Evolutionary conservation across 306 rosid species (phyloP).

Genomic region (Lathyrus tuberosus): DNA sequence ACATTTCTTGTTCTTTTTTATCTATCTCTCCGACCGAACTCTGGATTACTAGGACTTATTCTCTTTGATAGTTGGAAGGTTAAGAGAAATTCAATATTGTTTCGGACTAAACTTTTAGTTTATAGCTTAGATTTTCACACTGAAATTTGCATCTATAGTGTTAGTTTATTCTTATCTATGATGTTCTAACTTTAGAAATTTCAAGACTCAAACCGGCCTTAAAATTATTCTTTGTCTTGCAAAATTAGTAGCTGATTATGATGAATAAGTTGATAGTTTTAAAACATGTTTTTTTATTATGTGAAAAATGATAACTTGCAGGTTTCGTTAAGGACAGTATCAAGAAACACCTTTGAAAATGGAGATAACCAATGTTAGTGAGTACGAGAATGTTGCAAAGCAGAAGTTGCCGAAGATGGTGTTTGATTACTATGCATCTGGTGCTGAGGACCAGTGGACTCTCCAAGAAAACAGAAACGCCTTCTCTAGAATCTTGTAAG

Average conservation of each 20-base stretch:
- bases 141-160: no score
- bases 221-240: no score
- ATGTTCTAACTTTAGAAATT: no score
- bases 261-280: no score
- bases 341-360: constrained; percentile 40
- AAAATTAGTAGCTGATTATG: no score
- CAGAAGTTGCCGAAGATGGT: constrained; percentile 72
- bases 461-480: constrained; percentile 74
- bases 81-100: no score
- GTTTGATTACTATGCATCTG: constrained; percentile 77
- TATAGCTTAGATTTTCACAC: no score
- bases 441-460: constrained; percentile 83
- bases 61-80: background rate
- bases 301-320: background rate
- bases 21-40: background rate
- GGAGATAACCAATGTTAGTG: constrained; percentile 71
- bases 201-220: no score
- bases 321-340: constrained; percentile 42
- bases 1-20: constrained; percentile 18
- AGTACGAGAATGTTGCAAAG: constrained; percentile 73
- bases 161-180: no score
- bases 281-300: no score
- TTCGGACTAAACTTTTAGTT: no score
- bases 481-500: constrained; percentile 68
- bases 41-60: background rate